A percentile compares a stretch with the other conserved stretches of the same genome.
Conservation (phyloP, 192 early-diverging fungal species). For the Entrophospora sp. region DNA sequence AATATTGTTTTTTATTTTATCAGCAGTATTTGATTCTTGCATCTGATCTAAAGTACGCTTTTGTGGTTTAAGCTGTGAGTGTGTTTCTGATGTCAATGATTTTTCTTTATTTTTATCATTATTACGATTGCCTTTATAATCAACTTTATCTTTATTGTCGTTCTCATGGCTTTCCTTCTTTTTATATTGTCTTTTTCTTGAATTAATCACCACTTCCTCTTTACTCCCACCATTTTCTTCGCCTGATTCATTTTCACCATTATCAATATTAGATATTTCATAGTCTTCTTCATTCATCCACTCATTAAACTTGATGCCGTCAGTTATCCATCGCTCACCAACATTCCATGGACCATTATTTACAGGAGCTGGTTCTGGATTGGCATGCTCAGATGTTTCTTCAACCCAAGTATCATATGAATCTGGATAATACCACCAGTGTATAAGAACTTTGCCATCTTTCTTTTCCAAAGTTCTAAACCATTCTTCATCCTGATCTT, state of each 20-base stretch:
- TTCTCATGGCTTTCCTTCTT: too few species aligned
- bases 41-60: too few species aligned
- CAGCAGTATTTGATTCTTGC: too few species aligned
- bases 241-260: neutral
- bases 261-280: conserved; percentile 36
- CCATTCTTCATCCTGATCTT: conserved; percentile 44
- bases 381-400: conserved; percentile 49
- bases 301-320: conserved; percentile 64
- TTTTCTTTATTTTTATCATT: too few species aligned
- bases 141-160: too few species aligned
- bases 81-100: too few species aligned
- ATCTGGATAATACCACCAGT: conserved; percentile 76
- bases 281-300: conserved; percentile 86
- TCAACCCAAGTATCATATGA: conserved; percentile 67
- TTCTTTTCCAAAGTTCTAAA: conserved; percentile 48
- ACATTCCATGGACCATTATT: conserved; percentile 64
- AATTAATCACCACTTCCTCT: too few species aligned
- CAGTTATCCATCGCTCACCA: conserved; percentile 61
- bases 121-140: too few species aligned
- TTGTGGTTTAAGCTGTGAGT: too few species aligned
- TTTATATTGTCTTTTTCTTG: too few species aligned
- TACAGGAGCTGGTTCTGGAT: conserved; percentile 49
- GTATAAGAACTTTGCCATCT: conserved; percentile 52
- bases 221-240: conserved; percentile 26
- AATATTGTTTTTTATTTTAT: too few species aligned